Evolutionary conservation across 768 basidiomycete species (phyloP).

Genomic region (Scleroderma bovista): DNA sequence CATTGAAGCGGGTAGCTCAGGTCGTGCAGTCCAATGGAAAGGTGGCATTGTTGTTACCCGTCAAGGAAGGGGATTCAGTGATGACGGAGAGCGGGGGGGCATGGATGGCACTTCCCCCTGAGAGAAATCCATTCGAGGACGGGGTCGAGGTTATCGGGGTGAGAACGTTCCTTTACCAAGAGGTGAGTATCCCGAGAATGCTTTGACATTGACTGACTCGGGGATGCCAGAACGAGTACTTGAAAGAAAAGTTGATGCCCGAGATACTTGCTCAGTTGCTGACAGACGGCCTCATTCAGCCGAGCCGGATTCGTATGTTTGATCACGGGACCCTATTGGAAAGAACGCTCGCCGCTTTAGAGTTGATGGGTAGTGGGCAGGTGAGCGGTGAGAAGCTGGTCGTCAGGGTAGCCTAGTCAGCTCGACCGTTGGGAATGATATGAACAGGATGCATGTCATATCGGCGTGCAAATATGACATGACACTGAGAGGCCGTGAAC

Average conservation of each 20-base stretch:
- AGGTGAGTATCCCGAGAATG: conserved; percentile 24
- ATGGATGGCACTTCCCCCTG: conserved; percentile 29
- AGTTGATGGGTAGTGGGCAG: conserved; percentile 42
- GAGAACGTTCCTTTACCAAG: conserved; percentile 36
- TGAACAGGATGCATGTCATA: not conserved
- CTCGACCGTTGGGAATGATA: no score
- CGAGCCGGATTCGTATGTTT: conserved; percentile 36
- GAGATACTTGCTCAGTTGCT: conserved; percentile 41
- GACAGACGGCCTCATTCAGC: conserved; percentile 33
- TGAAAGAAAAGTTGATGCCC: conserved; percentile 41
- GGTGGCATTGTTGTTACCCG: conserved; percentile 40
- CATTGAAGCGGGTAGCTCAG: conserved; percentile 32
- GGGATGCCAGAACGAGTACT: conserved; percentile 30
- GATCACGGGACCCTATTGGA: conserved; percentile 40
- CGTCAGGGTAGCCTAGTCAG: conserved; percentile 30
- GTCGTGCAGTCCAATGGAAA: conserved; percentile 34
- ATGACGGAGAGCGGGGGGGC: conserved; percentile 23
- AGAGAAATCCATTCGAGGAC: conserved; percentile 34
- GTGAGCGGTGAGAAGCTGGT: conserved; percentile 48
- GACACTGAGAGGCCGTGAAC: no score
- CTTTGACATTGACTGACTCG: not conserved
- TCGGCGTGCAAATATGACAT: no score
- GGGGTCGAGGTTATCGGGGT: conserved; percentile 34
- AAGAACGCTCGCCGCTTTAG: conserved; percentile 37
- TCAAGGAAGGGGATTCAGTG: conserved; percentile 40